Evolutionary conservation across 202 grass and related monocot species (phyloP).

Genomic region (Setaria viridis): DNA sequence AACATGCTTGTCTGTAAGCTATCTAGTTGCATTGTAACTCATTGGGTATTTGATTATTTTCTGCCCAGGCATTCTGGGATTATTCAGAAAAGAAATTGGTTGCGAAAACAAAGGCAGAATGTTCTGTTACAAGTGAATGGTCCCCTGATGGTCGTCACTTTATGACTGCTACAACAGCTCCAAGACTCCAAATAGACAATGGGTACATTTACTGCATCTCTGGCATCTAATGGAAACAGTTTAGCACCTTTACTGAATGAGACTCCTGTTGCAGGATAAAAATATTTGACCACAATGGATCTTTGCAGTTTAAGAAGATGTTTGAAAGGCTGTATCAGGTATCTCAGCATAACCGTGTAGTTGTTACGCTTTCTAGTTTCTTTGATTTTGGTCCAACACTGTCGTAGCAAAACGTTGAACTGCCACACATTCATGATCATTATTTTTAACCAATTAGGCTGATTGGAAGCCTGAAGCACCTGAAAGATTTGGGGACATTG

Average conservation of each 20-base stretch:
- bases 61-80: constrained; percentile 87
- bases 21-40: constrained; percentile 29
- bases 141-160: constrained; percentile 89
- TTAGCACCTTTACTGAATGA: constrained; percentile 41
- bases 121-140: constrained; percentile 95
- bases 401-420: constrained; percentile 9
- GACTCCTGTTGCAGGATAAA: constrained; percentile 74
- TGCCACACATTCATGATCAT: constrained; percentile 1
- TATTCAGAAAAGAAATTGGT: constrained; percentile 86
- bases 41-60: constrained; percentile 22
- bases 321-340: constrained; percentile 96
- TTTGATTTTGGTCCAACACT: constrained; percentile 5
- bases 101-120: constrained; percentile 92
- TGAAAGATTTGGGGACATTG: constrained; percentile 85
- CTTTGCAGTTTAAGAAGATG: constrained; percentile 89
- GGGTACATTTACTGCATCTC: constrained; percentile 58
- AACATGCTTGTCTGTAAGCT: neutral
- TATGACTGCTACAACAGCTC: constrained; percentile 95
- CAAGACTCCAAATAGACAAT: constrained; percentile 94
- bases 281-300: constrained; percentile 87
- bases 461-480: constrained; percentile 89
- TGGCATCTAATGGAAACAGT: constrained; percentile 37
- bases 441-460: constrained; percentile 61
- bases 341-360: constrained; percentile 21
- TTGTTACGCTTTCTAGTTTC: neutral